These are phyloP conservation scores for Pseudogymnoascus pannorum DNA, from an alignment of 2,329 filamentous ascomycete species.

Conservation along the genomic window DNA sequence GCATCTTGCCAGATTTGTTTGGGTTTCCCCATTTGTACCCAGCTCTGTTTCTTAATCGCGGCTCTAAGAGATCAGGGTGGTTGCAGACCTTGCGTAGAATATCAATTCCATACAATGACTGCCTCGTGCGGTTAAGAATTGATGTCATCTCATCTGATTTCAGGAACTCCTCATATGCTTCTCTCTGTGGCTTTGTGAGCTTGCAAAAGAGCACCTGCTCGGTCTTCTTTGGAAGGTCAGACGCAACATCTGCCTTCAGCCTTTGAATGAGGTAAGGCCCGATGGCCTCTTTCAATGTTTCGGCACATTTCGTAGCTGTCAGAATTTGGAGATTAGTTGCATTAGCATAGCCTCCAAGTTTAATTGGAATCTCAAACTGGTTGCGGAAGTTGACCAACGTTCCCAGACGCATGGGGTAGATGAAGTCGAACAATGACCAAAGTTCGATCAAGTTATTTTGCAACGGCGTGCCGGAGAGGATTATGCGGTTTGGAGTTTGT, in stretches of 20 bases:
- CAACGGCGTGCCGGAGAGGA: slow-evolving; percentile 93
- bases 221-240: slow-evolving; percentile 89
- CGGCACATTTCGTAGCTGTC: slow-evolving; percentile 88
- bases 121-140: slow-evolving; percentile 66
- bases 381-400: slow-evolving; percentile 84
- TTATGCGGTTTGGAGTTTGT: slow-evolving; percentile 80
- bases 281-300: slow-evolving; percentile 88
- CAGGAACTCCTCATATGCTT: slow-evolving; percentile 75
- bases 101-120: slow-evolving; percentile 85
- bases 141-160: slow-evolving; percentile 77
- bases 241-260: slow-evolving; percentile 87
- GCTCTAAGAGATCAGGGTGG: slow-evolving; percentile 81
- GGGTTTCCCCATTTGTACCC: slow-evolving; percentile 72
- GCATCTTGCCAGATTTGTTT: slow-evolving; percentile 87
- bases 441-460: slow-evolving; percentile 94
- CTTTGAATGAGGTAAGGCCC: slow-evolving; percentile 88
- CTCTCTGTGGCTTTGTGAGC: slow-evolving; percentile 69
- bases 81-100: slow-evolving; percentile 95
- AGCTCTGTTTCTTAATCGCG: slow-evolving; percentile 43
- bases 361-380: slow-evolving; percentile 91
- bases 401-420: slow-evolving; percentile 91
- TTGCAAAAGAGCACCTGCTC: slow-evolving; percentile 97
- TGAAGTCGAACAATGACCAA: slow-evolving; percentile 97
- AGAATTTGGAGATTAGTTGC: slow-evolving; percentile 90
- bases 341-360: slow-evolving; percentile 88